Evolutionary conservation across 306 rosid genomes (phyloP).

Genomic region (Cajanus cajan): DNA sequence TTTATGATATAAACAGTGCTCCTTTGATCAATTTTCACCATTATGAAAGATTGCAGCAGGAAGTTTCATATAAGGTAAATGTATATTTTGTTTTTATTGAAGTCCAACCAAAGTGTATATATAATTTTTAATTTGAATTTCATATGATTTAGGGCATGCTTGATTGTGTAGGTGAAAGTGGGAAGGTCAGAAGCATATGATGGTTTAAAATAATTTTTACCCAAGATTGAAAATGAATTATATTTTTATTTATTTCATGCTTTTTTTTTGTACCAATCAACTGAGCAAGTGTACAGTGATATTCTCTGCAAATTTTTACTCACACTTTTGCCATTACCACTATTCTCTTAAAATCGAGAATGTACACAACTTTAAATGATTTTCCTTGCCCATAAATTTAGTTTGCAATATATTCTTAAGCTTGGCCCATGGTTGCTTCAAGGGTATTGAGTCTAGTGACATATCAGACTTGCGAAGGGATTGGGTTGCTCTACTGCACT

Average conservation of each 20-base stretch:
- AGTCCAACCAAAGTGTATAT: background rate
- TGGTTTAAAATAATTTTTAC: background rate
- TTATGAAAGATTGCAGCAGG: slow-evolving; percentile 74
- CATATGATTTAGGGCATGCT: background rate
- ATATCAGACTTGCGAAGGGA: background rate
- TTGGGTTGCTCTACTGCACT: background rate
- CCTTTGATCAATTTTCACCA: slow-evolving; percentile 79
- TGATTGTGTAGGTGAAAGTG: slow-evolving; percentile 6
- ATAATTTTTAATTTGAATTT: background rate
- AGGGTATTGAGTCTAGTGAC: background rate
- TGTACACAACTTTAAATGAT: background rate
- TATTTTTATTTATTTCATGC: background rate
- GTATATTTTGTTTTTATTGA: slow-evolving; percentile 12
- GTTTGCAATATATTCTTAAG: background rate
- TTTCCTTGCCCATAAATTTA: background rate
- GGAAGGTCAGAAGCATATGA: background rate
- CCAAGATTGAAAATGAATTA: background rate
- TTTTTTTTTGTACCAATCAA: background rate
- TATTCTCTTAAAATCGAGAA: background rate
- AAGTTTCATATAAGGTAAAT: slow-evolving; percentile 58
- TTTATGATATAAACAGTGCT: slow-evolving; percentile 55
- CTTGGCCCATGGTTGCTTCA: slow-evolving; percentile 10
- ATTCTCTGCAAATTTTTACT: background rate
- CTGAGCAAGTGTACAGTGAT: background rate
- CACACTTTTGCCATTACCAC: background rate